Evolutionary conservation across 257 asterid genomes (phyloP).

Genomic region (Solanum piurae): DNA sequence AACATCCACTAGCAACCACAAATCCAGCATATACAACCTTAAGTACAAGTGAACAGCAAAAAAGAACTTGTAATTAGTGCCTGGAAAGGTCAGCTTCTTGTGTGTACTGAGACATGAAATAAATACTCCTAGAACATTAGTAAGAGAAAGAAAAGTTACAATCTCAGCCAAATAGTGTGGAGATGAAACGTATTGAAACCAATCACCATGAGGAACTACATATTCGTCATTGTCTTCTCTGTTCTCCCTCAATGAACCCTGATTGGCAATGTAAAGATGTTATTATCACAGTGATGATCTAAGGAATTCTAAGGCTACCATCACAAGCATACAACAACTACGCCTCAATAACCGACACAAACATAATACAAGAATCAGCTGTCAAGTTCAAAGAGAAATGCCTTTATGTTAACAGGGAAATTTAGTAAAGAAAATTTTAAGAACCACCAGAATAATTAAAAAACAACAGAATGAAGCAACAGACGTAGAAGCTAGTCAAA

Average conservation of each 20-base stretch:
- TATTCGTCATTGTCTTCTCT: conserved; percentile 27
- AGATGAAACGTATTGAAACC: conserved; percentile 86
- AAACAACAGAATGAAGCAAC: neutral
- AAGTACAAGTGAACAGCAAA: conserved; percentile 6
- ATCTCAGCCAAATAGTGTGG: conserved; percentile 95
- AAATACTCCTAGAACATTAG: neutral
- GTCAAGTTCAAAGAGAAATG: neutral
- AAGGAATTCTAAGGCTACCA: neutral
- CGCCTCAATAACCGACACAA: neutral
- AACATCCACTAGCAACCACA: conserved; percentile 65
- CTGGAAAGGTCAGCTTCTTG: neutral
- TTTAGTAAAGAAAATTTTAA: neutral
- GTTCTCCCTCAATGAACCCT: conserved; percentile 67
- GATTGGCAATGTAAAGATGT: conserved; percentile 3
- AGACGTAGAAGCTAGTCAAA: neutral
- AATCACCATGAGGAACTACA: conserved; percentile 67
- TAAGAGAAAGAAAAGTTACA: conserved; percentile 25
- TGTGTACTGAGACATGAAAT: neutral
- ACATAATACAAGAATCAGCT: neutral
- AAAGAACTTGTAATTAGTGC: neutral
- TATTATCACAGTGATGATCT: neutral
- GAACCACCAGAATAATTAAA: neutral
- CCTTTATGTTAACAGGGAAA: neutral
- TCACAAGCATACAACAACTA: neutral
- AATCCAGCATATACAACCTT: conserved; percentile 78